Evolutionary conservation across 805 yeast species (phyloP).

Genomic region (Zygotorulaspora sp.): DNA sequence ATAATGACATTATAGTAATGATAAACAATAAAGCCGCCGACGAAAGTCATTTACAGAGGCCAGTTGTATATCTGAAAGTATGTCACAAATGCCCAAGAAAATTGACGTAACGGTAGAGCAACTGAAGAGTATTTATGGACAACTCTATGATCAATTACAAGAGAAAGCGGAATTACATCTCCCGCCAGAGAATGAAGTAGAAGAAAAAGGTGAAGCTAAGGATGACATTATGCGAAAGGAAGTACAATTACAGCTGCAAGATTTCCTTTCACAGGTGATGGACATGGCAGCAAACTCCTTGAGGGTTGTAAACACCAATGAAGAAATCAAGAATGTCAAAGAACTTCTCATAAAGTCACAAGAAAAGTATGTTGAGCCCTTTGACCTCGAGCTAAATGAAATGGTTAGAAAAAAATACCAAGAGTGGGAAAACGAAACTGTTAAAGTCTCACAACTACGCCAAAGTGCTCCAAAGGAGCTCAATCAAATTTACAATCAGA

Average conservation of each 20-base stretch:
- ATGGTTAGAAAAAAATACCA: conserved; percentile 51
- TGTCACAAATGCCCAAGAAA: conserved; percentile 14
- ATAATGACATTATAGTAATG: not conserved
- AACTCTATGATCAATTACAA: conserved; percentile 25
- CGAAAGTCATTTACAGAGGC: not conserved
- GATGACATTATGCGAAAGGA: conserved; percentile 22
- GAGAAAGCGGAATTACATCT: conserved; percentile 20
- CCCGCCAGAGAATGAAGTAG: conserved; percentile 16
- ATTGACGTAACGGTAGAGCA: conserved; percentile 28
- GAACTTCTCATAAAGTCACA: conserved; percentile 20
- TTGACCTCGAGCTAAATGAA: conserved; percentile 60
- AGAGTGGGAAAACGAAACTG: conserved; percentile 59
- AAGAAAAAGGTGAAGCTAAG: conserved; percentile 1
- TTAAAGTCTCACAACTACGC: conserved; percentile 52
- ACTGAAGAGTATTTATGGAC: conserved; percentile 28
- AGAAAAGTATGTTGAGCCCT: conserved; percentile 53
- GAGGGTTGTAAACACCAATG: conserved; percentile 51
- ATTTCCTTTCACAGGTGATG: conserved; percentile 32
- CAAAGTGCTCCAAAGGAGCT: conserved; percentile 47
- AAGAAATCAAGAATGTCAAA: conserved; percentile 25
- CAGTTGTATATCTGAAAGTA: not conserved
- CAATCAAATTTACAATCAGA: conserved; percentile 35
- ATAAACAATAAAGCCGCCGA: not conserved
- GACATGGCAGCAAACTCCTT: conserved; percentile 54
- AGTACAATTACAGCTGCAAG: conserved; percentile 24